Conservation (phyloP, 2,329 filamentous ascomycete genomes). For the Xylariaceae sp. region DNA sequence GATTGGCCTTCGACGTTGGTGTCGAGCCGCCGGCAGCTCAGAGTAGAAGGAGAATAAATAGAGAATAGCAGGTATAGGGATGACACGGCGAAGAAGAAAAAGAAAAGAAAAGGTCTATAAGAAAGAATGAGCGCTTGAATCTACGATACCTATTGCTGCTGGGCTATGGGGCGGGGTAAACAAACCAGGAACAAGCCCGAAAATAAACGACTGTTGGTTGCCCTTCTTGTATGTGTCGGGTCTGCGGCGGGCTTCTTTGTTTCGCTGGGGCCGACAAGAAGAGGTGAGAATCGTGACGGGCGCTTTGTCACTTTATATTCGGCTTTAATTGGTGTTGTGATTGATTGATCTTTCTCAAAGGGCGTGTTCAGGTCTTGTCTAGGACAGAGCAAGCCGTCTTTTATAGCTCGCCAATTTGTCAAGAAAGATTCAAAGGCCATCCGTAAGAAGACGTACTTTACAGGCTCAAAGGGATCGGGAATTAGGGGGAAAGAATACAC, state of each 20-base stretch:
- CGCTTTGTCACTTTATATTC: conserved; percentile 22
- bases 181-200: conserved; percentile 16
- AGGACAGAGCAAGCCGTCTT: conserved; percentile 24
- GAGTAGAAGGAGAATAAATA: conserved; percentile 3
- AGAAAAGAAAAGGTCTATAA: conserved; percentile 7
- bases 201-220: conserved; percentile 20
- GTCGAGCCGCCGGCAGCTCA: conserved; percentile 33
- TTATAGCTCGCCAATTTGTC: conserved; percentile 14
- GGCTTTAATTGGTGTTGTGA: conserved; percentile 6
- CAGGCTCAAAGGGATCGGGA: conserved; percentile 14
- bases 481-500: neutral
- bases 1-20: conserved; percentile 25
- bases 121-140: conserved; percentile 30
- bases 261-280: conserved; percentile 15
- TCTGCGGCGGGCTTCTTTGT: conserved; percentile 28
- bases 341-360: conserved; percentile 17
- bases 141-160: conserved; percentile 29
- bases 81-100: neutral
- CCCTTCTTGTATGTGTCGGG: conserved; percentile 30
- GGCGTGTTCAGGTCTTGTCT: conserved; percentile 21
- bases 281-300: conserved; percentile 19
- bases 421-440: conserved; percentile 17
- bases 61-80: conserved; percentile 19
- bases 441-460: conserved; percentile 1
- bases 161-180: conserved; percentile 19